Evolutionary conservation across 805 yeast species (phyloP), one percentile per base, ranked within the genome.

Genomic region (Ogataea philodendri): DNA sequence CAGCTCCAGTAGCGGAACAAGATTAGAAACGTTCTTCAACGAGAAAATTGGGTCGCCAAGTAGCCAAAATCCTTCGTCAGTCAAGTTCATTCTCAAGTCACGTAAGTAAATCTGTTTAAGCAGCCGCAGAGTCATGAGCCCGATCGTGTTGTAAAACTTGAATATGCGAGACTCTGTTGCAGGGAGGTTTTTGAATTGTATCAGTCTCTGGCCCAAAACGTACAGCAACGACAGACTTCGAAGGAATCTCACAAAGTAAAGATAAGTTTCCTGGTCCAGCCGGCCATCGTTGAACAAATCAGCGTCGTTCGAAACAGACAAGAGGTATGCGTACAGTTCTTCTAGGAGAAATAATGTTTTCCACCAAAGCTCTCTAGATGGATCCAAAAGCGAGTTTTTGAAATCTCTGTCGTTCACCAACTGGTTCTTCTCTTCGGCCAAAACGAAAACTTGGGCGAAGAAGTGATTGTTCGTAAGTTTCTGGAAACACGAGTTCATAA

Each of bases 251-350:
- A 77, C 58, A 33, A 81, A 65, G 0, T 59, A 48, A 3, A 44
- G 39, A 11, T 72, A 70, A 27, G 69, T 67, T 3, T 50, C 63
- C 33, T 52, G 44, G 5, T 59, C 47, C 10, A 78, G 55, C 21
- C 74, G 64, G 14, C 68, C 69, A 5, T 57, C 61, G 8, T 54
- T 56, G 37, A 73, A 70, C 30, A 80, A 59, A 45, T 80, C 89
- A 8, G 64, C 59, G 51, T 84, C 94, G 45, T 76, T 81, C 2
- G 84, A 72, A 7, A 84, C 76, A 16, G 76, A 69, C 26, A 84
- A 57, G 74, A 84, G 74, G 48, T 78, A 81, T 1, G 87, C 76
- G 41, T 78, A 70, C 7, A 82, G 51, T 44, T 83, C 86, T 39
- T 81, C 66, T 41, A 78, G 72, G 1, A 80, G 52, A 27, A 62